Conservation (phyloP, 441 rosid genomes). For the Mallotus japonicus region DNA sequence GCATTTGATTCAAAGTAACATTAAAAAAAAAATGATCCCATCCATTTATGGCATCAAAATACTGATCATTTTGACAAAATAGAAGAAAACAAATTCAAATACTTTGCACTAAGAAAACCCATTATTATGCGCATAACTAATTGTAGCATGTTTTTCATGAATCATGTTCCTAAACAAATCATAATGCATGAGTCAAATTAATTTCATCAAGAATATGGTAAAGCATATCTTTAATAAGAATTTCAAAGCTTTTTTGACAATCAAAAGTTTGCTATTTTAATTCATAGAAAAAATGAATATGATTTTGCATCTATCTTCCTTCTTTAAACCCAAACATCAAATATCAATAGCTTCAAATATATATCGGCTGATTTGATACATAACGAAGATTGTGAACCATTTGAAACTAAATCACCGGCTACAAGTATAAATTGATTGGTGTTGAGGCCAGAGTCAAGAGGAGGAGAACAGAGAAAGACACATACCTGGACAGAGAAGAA, state of each 20-base stretch:
- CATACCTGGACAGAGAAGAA: slow-evolving; percentile 2
- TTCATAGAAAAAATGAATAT: neutral
- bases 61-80: neutral
- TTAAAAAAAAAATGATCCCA: neutral
- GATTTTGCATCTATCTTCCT: neutral
- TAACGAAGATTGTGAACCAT: neutral
- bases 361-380: neutral
- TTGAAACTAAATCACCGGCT: neutral
- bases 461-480: neutral
- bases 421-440: neutral
- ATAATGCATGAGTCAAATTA: neutral
- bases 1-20: slow-evolving; percentile 2
- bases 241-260: neutral
- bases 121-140: neutral
- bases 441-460: neutral
- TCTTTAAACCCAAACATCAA: neutral
- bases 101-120: neutral
- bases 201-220: neutral
- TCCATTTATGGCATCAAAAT: neutral
- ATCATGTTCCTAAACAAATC: neutral
- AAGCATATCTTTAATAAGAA: neutral
- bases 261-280: no score
- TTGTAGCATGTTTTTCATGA: neutral
- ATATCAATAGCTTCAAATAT: neutral
- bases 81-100: neutral